A percentile compares a stretch with the other conserved stretches of the same genome.
Evolutionary conservation across 1,139 yeast genomes (phyloP).

Genomic region (Geotrichum europaeum): DNA sequence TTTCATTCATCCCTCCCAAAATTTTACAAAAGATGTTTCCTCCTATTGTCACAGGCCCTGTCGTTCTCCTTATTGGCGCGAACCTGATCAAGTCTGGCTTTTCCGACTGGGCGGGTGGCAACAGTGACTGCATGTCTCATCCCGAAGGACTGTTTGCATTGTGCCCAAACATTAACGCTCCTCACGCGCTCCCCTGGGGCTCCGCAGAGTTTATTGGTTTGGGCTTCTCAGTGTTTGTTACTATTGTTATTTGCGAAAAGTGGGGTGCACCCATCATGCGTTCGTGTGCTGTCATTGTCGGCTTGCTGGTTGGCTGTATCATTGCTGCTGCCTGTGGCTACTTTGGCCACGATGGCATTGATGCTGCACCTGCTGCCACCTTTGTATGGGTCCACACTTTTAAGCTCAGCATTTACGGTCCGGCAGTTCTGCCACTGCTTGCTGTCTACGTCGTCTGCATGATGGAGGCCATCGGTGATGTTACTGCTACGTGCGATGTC

Average conservation of each 20-base stretch:
- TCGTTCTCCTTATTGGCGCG: slow-evolving; percentile 74
- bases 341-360: slow-evolving; percentile 52
- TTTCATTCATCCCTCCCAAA: slow-evolving; percentile 72
- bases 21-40: slow-evolving; percentile 70
- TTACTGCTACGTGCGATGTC: slow-evolving; percentile 88
- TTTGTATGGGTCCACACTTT: slow-evolving; percentile 86
- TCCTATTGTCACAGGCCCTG: slow-evolving; percentile 86
- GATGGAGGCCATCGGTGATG: slow-evolving; percentile 91
- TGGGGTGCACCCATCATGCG: slow-evolving; percentile 95
- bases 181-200: slow-evolving; percentile 65
- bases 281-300: slow-evolving; percentile 82
- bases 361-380: slow-evolving; percentile 70
- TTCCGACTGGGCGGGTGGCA: slow-evolving; percentile 81
- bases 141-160: slow-evolving; percentile 45
- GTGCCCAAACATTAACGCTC: slow-evolving; percentile 45
- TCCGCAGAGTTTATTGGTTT: slow-evolving; percentile 78
- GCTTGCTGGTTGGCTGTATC: slow-evolving; percentile 78
- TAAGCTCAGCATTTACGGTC: slow-evolving; percentile 67
- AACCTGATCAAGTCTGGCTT: slow-evolving; percentile 63
- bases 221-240: slow-evolving; percentile 70
- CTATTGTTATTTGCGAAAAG: slow-evolving; percentile 68
- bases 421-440: slow-evolving; percentile 76
- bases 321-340: slow-evolving; percentile 89
- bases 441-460: slow-evolving; percentile 74
- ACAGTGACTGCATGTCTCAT: slow-evolving; percentile 40